Base-by-base conservation (phyloP, 2,329 filamentous ascomycete genomes). In the Colletotrichum chlorophyti region DNA sequence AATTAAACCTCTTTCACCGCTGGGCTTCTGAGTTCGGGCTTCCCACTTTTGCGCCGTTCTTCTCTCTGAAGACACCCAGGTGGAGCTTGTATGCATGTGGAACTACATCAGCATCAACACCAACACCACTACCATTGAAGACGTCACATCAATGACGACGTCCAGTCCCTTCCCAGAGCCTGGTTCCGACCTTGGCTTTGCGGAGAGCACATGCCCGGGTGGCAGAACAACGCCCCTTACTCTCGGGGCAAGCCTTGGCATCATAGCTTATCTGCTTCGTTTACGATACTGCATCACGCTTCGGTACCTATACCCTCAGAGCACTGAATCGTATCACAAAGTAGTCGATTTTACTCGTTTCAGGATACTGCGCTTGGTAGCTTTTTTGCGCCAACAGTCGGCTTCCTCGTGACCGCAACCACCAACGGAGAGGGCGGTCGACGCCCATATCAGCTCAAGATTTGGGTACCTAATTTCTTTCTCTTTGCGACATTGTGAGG, bases 1-100 rank as follows among this genome's bases (percentile, higher is more conserved):
- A 5, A 88, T 89, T 67, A 85, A 87, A 70, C 86, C 86, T 37
- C 72, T 89, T 42, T 89, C 85, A 31, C 86, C 86, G 11, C 74
- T 87, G 67, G 82, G 84, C 61, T 83, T 88, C 63, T 83, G 72
- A 71, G 63, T 40, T 29, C 15, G 19, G 6, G 7, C 26, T 41
- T 14, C 31, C 64, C 50, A 64, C 49, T 63, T 65, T 46, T n/a
- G n/a, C n/a, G n/a, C n/a, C 34, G 54, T 64, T 61, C 40, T 41
- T 45, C 54, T 34, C 35, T 50, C 43, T 26, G n/a, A n/a, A n/a
- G 58, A 54, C 54, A 58, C 57, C 60, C 62, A 52, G 50, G 60
- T 55, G 60, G 51, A 53, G 42, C 48, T 54, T 45, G 55, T 47
- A 43, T 55, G 50, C 48, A 55, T 47, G 48, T 51, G 58, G 37